phyloP scores from a whole-genome alignment of 2,329 filamentous ascomycete genomes.

The Aschersonia sp. region DNA sequence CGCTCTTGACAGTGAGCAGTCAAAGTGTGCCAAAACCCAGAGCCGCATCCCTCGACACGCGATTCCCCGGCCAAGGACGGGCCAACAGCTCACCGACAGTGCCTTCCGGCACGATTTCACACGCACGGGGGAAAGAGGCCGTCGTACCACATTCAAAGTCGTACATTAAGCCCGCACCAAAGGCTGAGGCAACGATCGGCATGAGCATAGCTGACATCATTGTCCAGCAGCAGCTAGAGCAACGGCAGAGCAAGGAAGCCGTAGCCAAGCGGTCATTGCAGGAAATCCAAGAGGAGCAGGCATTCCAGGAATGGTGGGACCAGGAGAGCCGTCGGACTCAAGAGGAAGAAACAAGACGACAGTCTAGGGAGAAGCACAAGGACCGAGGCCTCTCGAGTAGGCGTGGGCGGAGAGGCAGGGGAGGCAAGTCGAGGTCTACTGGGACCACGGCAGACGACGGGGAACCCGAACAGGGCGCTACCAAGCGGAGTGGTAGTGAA shows the following conservation, averaged over 20 bases:
- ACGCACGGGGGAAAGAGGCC: constrained; percentile 19
- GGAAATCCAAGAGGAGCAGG: constrained; percentile 93
- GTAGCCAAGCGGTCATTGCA: constrained; percentile 77
- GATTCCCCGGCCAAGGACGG: constrained; percentile 43
- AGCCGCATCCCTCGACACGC: constrained; percentile 46
- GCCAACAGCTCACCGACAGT: constrained; percentile 17
- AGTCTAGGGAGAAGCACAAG: constrained; percentile 25
- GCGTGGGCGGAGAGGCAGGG: constrained; percentile 13
- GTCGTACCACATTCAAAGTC: constrained; percentile 45
- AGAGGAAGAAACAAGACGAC: constrained; percentile 38
- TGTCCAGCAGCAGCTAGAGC: constrained; percentile 71
- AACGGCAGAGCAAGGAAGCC: constrained; percentile 68
- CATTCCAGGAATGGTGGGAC: constrained; percentile 95
- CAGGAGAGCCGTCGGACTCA: constrained; percentile 62
- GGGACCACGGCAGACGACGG: too few relatives aligned
- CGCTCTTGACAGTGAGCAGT: constrained; percentile 19
- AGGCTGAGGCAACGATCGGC: constrained; percentile 49
- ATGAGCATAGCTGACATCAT: constrained; percentile 81
- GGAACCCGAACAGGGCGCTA: not conserved
- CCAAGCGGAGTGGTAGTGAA: not conserved
- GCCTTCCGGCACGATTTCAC: constrained; percentile 13
- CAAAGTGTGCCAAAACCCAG: constrained; percentile 21
- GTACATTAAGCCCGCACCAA: constrained; percentile 41
- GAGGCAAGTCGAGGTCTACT: constrained; percentile 12
- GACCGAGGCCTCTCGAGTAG: constrained; percentile 9